phyloP scores from a whole-genome alignment of 2,329 filamentous ascomycete genomes.

The Diaporthe destruens region DNA sequence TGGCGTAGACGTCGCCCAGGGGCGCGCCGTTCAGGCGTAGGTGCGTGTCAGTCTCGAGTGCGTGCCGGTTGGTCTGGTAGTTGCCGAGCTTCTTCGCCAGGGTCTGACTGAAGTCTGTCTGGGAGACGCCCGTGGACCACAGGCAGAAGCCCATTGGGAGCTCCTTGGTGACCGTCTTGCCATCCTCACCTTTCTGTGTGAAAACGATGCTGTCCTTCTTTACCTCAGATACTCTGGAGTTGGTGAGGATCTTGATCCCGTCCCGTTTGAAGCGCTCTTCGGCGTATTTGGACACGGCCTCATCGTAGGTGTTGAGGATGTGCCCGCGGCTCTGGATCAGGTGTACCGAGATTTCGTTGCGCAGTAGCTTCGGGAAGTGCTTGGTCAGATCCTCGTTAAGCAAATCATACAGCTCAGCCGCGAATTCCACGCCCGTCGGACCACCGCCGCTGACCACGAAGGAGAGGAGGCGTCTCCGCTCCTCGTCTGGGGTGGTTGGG shows the following conservation, averaged over 20 bases:
- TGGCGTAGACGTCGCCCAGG: constrained; percentile 93
- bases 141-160: constrained; percentile 96
- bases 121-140: constrained; percentile 96
- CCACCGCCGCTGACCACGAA: constrained; percentile 97
- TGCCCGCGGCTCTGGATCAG: constrained; percentile 95
- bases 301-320: constrained; percentile 98
- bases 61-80: constrained; percentile 87
- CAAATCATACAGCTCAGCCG: constrained; percentile 94
- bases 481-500: constrained; percentile 91
- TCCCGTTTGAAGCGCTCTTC: constrained; percentile 93
- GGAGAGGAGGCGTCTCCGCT: constrained; percentile 87
- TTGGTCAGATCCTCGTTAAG: constrained; percentile 91
- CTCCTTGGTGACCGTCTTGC: constrained; percentile 85
- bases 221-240: constrained; percentile 93
- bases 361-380: constrained; percentile 88
- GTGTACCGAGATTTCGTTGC: constrained; percentile 98
- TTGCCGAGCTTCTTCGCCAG: constrained; percentile 82
- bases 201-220: constrained; percentile 87
- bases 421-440: constrained; percentile 97
- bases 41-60: constrained; percentile 94
- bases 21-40: constrained; percentile 90
- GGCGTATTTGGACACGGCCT: constrained; percentile 91
- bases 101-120: constrained; percentile 82
- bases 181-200: constrained; percentile 82
- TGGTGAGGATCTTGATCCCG: constrained; percentile 90